These are phyloP conservation scores for Apophysomyces ossiformis DNA, from an alignment of 371 early-diverging fungal species.

Conservation along the genomic window DNA sequence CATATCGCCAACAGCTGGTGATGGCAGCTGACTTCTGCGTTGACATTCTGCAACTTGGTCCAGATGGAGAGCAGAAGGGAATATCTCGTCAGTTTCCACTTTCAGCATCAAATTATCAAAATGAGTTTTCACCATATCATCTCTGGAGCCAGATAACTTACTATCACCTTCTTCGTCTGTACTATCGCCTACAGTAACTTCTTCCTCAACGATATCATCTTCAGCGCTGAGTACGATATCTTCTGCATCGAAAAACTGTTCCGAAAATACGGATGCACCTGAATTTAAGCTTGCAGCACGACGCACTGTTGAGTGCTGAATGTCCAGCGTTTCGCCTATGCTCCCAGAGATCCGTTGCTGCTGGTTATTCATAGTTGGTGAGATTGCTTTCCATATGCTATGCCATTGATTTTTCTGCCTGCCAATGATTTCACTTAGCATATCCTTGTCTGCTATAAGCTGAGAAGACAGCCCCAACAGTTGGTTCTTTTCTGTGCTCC, in stretches of 20 bases:
- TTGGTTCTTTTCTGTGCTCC: background rate
- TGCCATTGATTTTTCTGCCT: background rate
- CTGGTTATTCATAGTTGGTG: background rate
- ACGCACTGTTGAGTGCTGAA: background rate
- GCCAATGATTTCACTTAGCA: background rate
- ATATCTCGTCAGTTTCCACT: background rate
- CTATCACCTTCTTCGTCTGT: constrained; percentile 27
- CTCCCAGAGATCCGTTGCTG: background rate
- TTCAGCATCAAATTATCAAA: background rate
- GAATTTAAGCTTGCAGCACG: background rate
- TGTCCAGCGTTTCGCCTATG: background rate
- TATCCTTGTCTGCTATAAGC: background rate
- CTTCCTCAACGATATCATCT: constrained; percentile 40
- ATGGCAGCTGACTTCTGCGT: constrained; percentile 67
- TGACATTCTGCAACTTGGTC: constrained; percentile 28
- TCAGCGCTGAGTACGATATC: constrained; percentile 44
- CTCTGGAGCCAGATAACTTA: background rate
- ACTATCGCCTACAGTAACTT: background rate
- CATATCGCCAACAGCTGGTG: constrained; percentile 73
- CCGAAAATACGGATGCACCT: constrained; percentile 28
- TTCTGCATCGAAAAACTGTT: constrained; percentile 69
- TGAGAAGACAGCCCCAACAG: background rate
- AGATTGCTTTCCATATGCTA: background rate
- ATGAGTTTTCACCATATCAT: background rate
- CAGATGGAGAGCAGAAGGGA: background rate